phyloP scores from a whole-genome alignment of 495 filamentous ascomycete species.

The Penicillium pancosmium region DNA sequence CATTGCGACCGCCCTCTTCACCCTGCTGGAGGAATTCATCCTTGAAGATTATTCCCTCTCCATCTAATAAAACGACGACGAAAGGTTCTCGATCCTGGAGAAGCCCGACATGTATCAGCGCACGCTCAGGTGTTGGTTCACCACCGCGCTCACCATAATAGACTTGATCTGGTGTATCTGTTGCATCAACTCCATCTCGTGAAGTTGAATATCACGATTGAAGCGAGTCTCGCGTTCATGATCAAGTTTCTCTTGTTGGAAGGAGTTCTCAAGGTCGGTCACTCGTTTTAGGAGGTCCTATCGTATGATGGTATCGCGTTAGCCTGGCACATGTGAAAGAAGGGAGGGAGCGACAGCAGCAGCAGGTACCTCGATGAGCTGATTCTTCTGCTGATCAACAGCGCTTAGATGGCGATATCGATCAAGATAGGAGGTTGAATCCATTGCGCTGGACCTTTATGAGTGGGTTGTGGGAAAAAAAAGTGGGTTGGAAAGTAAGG shows the following conservation, averaged over 20 bases:
- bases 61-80: slow-evolving; percentile 75
- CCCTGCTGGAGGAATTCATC: slow-evolving; percentile 65
- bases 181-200: slow-evolving; percentile 56
- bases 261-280: slow-evolving; percentile 48
- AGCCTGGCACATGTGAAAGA: slow-evolving; percentile 13
- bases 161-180: slow-evolving; percentile 51
- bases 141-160: slow-evolving; percentile 48
- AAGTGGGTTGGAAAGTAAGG: slow-evolving; percentile 7
- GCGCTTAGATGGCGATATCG: slow-evolving; percentile 51
- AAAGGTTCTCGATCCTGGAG: slow-evolving; percentile 73
- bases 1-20: slow-evolving; percentile 69
- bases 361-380: slow-evolving; percentile 51
- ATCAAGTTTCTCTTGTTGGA: slow-evolving; percentile 52
- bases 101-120: slow-evolving; percentile 29
- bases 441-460: slow-evolving; percentile 27
- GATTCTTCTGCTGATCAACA: slow-evolving; percentile 55
- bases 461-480: background rate
- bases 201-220: slow-evolving; percentile 56
- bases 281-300: slow-evolving; percentile 55
- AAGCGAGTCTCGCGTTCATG: slow-evolving; percentile 58
- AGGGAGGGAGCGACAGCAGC: background rate
- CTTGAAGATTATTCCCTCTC: slow-evolving; percentile 76
- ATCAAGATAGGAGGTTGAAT: slow-evolving; percentile 41
- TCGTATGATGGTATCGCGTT: slow-evolving; percentile 15
- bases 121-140: slow-evolving; percentile 5